Conservation (phyloP, 2,329 filamentous ascomycete species). For the Thielaviopsis punctulata region DNA sequence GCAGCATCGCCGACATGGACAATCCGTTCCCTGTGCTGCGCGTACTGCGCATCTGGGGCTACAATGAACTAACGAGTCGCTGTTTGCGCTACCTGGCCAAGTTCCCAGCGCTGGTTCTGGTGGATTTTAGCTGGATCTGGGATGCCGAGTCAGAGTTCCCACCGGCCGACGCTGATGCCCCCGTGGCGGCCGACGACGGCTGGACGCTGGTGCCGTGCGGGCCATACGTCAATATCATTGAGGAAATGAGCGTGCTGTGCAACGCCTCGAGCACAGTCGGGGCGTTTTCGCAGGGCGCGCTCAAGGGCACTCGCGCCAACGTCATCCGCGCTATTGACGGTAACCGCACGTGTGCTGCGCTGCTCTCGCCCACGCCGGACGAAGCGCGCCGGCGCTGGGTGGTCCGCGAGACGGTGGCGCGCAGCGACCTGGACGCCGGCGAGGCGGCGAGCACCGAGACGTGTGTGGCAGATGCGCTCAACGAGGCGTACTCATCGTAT, state of each 20-base stretch:
- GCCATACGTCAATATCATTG: background rate
- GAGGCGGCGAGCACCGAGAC: background rate
- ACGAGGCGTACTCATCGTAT: background rate
- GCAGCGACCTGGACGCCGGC: background rate
- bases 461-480: background rate
- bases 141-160: background rate
- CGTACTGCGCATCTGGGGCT: conserved; percentile 28
- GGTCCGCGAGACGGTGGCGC: background rate
- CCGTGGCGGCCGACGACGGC: background rate
- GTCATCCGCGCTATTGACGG: background rate
- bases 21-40: conserved; percentile 30
- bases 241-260: background rate
- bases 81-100: conserved; percentile 25
- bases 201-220: background rate
- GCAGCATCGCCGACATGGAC: conserved; percentile 26
- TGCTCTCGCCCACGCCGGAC: background rate
- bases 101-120: conserved; percentile 29
- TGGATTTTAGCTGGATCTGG: conserved; percentile 18
- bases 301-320: background rate
- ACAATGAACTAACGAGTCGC: conserved; percentile 20
- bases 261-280: too few relatives aligned
- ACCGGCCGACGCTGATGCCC: background rate
- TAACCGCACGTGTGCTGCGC: background rate
- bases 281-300: background rate
- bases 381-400: background rate